Base-by-base conservation (phyloP, 805 yeast species). In the Candida methanosorbosa region DNA sequence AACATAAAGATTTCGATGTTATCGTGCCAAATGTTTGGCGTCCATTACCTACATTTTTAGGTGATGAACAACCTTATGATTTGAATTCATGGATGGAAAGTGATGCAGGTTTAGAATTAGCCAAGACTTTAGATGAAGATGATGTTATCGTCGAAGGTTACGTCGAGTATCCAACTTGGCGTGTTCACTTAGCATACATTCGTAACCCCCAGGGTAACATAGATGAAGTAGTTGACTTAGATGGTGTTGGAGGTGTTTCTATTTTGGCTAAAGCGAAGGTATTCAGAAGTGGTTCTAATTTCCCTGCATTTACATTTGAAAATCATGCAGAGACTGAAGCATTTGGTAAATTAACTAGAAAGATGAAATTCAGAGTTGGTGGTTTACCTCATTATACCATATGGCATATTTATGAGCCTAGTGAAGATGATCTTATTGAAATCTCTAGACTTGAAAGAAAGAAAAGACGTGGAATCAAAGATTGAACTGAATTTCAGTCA, bases 11-110 rank as follows among this genome's bases (percentile, higher is more conserved):
- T 43, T 78, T 68, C 50, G 94, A 83, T 50, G 81, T 83, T 13
- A 66, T 83, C 55, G 78, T 81, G 27, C 94, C 86, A 20, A 86
- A 92, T 51, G 96, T 92, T 23, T 92, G 98, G 98, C 71, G 98
- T 48, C 98, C 97, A 2, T 67, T 92, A 41, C 98, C 98, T 3
- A 81, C 78, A 30, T 92, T 88, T 60, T 70, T 92, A 42, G 94
- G 92, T 15, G 74, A 75, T 43, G 94, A 84, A 54, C 98, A 92
- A 59, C 87, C 97, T 1, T 92, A 92, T 56, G 98, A 92, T 59
- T 72, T 92, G 52, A 92, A 92, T 60, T 84, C 97, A 12, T 92
- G 98, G 98, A 73, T 85, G 38, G 98, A 92, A 61, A 76, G 88
- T 3, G 81, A 76, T 5, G 76, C 81, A 9, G 96, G 85, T 1